A percentile compares a stretch with the other conserved stretches of the same genome.
phyloP scores from a whole-genome alignment of 495 filamentous ascomycete genomes.

The Tetracladium setigerum region DNA sequence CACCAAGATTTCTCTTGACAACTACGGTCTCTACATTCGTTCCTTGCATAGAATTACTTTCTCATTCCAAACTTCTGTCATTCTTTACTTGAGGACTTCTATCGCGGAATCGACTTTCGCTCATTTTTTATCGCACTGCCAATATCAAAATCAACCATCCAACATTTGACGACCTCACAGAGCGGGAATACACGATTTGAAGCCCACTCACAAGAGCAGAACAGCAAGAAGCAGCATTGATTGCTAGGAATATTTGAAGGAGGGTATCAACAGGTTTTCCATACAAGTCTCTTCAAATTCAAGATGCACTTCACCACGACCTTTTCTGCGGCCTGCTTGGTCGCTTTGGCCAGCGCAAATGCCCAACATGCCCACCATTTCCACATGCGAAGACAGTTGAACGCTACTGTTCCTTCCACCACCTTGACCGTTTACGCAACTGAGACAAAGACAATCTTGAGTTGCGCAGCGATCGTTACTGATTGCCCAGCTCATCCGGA shows the following conservation, averaged over 20 bases:
- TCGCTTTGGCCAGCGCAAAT: constrained; percentile 36
- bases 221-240: constrained; percentile 17
- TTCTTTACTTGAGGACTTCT: constrained; percentile 18
- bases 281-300: background rate
- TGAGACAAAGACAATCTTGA: constrained; percentile 24
- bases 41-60: constrained; percentile 14
- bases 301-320: constrained; percentile 33
- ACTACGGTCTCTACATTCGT: constrained; percentile 22
- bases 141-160: constrained; percentile 5
- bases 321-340: constrained; percentile 39
- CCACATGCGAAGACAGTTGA: constrained; percentile 18
- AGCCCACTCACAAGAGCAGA: background rate
- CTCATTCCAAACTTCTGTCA: constrained; percentile 19
- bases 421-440: constrained; percentile 31
- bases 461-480: constrained; percentile 16
- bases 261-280: constrained; percentile 4
- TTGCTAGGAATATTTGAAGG: constrained; percentile 12
- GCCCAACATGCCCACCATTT: constrained; percentile 25
- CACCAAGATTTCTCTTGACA: constrained; percentile 22
- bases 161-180: constrained; percentile 1
- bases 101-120: constrained; percentile 27
- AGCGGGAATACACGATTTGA: constrained; percentile 4
- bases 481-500: constrained; percentile 25
- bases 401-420: constrained; percentile 15
- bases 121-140: constrained; percentile 9